phyloP scores from a whole-genome alignment of 371 early-diverging fungal genomes.

The Choanephora cucurbitarum region DNA sequence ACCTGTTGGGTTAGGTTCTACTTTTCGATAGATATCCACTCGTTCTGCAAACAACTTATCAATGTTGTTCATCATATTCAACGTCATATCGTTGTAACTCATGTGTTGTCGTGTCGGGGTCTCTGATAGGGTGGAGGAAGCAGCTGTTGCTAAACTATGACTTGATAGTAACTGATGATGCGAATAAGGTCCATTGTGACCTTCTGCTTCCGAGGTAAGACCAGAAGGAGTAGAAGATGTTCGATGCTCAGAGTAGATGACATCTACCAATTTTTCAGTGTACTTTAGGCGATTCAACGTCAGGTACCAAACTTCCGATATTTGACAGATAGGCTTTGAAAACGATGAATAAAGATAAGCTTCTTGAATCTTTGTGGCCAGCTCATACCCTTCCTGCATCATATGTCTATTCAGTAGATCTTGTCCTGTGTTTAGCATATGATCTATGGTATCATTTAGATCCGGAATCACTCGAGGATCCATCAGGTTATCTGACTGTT shows the following conservation, averaged over 20 bases:
- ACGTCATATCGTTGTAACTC: conserved; percentile 30
- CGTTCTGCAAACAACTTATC: conserved; percentile 72
- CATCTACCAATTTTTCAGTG: conserved; percentile 28
- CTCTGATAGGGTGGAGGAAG: conserved; percentile 19
- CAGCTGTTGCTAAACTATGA: conserved; percentile 28
- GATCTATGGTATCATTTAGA: conserved; percentile 31
- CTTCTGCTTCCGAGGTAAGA: conserved; percentile 25
- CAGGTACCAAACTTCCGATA: conserved; percentile 32
- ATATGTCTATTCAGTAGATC: conserved; percentile 34
- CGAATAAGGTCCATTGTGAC: conserved; percentile 15
- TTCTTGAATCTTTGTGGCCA: conserved; percentile 26
- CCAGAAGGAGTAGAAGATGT: too few relatives aligned
- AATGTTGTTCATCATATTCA: conserved; percentile 60
- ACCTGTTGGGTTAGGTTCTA: conserved; percentile 56
- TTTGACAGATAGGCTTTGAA: not conserved
- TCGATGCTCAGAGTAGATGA: conserved; percentile 26
- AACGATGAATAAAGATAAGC: conserved; percentile 20
- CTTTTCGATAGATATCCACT: conserved; percentile 60
- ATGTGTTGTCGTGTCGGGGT: conserved; percentile 2
- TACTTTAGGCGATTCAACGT: conserved; percentile 19
- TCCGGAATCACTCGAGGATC: conserved; percentile 27
- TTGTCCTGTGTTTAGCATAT: conserved; percentile 33
- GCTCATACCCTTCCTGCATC: conserved; percentile 35
- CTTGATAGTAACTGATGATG: conserved; percentile 27
- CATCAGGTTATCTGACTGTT: conserved; percentile 7